Evolutionary conservation across 495 filamentous ascomycete genomes (phyloP).

Genomic region (Neurospora pannonica): DNA sequence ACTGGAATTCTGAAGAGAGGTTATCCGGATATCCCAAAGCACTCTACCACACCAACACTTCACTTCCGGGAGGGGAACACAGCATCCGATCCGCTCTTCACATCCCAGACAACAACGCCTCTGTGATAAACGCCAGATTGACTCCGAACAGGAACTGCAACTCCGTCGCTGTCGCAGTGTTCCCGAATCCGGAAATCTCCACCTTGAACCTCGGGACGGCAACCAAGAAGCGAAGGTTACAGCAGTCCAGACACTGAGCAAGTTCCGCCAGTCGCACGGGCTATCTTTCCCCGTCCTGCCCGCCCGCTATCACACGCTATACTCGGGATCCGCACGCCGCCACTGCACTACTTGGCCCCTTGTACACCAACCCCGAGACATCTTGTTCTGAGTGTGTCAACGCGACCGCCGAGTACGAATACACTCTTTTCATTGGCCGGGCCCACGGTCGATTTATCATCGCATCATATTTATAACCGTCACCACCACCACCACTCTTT

Average conservation of each 20-base stretch:
- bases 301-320: neutral
- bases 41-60: neutral
- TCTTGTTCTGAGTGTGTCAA: neutral
- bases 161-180: neutral
- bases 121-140: neutral
- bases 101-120: neutral
- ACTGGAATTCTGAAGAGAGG: neutral
- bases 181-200: neutral
- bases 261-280: neutral
- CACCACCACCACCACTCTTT: neutral
- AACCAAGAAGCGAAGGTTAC: neutral
- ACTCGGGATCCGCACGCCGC: neutral
- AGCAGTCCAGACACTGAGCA: neutral
- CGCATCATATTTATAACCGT: neutral
- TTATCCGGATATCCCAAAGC: neutral
- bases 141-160: neutral
- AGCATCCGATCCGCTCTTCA: neutral
- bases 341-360: neutral
- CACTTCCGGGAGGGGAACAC: neutral
- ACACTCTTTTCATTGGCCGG: neutral
- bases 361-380: neutral
- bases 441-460: neutral
- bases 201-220: neutral
- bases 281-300: neutral
- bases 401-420: neutral